These are phyloP conservation scores for Rosellinia necatrix DNA, from an alignment of 2,329 filamentous ascomycete genomes.

Conservation along the genomic window DNA sequence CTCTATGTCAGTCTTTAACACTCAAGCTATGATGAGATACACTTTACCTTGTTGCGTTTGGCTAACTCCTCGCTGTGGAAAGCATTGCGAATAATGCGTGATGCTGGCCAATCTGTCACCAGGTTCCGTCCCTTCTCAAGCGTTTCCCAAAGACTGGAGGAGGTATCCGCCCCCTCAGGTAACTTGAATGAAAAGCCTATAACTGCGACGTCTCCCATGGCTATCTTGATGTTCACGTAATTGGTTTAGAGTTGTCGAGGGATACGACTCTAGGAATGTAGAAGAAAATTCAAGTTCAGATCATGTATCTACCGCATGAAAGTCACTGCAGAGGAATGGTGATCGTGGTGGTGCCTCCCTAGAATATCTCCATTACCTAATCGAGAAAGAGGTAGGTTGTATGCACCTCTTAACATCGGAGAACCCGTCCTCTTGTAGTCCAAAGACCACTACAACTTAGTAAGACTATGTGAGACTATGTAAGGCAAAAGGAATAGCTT, in stretches of 20 bases:
- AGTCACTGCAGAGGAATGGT: background rate
- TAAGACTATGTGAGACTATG: background rate
- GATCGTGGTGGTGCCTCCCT: background rate
- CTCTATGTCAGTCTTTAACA: constrained; percentile 22
- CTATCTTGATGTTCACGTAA: background rate
- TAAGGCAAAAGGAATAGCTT: background rate
- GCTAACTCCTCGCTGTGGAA: constrained; percentile 28
- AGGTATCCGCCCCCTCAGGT: constrained; percentile 42
- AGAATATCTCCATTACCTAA: background rate
- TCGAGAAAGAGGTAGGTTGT: background rate
- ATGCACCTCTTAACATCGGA: background rate
- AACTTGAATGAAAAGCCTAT: constrained; percentile 47
- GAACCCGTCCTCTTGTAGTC: background rate
- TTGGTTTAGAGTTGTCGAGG: background rate
- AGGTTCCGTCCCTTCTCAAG: constrained; percentile 40
- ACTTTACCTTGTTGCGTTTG: constrained; percentile 20
- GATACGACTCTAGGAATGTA: background rate
- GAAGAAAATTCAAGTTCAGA: background rate
- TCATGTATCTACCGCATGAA: background rate
- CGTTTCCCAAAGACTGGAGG: constrained; percentile 42
- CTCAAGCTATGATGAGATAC: background rate
- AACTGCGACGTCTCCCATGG: constrained; percentile 36
- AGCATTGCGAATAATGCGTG: constrained; percentile 37
- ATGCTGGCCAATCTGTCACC: constrained; percentile 41
- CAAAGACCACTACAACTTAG: background rate